Evolutionary conservation across 1,139 yeast genomes (phyloP).

Genomic region (Hemisphaericaspora subhashii): DNA sequence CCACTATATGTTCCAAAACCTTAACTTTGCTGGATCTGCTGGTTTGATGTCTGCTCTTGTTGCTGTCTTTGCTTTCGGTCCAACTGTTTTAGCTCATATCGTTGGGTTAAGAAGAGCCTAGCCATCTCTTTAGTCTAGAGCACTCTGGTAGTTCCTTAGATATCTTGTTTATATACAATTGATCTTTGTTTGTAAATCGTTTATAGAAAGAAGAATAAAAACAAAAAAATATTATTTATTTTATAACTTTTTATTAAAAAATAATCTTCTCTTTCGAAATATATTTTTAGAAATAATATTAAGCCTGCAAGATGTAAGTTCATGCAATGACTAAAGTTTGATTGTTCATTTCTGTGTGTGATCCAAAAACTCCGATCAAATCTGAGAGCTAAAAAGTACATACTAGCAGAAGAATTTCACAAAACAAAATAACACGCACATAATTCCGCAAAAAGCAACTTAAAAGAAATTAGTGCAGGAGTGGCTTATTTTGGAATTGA

Average conservation of each 20-base stretch:
- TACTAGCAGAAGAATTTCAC: too few relatives aligned
- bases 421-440: too few relatives aligned
- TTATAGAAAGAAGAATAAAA: background rate
- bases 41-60: constrained; percentile 19
- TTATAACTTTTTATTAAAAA: too few relatives aligned
- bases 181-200: background rate
- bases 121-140: background rate
- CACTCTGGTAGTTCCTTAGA: background rate
- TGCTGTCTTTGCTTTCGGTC: constrained; percentile 11
- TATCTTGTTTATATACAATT: background rate
- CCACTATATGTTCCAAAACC: constrained; percentile 18
- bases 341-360: too few relatives aligned
- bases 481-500: background rate
- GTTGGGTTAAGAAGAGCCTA: constrained; percentile 9
- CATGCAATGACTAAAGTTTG: too few relatives aligned
- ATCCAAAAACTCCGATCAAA: too few relatives aligned
- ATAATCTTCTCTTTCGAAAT: too few relatives aligned
- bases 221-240: background rate
- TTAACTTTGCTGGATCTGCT: constrained; percentile 18
- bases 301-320: too few relatives aligned
- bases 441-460: too few relatives aligned
- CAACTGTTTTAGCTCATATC: constrained; percentile 10
- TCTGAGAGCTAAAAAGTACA: too few relatives aligned
- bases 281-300: too few relatives aligned
- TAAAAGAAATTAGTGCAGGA: too few relatives aligned